phyloP scores from a whole-genome alignment of 257 asterid genomes.

The Euphrasia confusa region DNA sequence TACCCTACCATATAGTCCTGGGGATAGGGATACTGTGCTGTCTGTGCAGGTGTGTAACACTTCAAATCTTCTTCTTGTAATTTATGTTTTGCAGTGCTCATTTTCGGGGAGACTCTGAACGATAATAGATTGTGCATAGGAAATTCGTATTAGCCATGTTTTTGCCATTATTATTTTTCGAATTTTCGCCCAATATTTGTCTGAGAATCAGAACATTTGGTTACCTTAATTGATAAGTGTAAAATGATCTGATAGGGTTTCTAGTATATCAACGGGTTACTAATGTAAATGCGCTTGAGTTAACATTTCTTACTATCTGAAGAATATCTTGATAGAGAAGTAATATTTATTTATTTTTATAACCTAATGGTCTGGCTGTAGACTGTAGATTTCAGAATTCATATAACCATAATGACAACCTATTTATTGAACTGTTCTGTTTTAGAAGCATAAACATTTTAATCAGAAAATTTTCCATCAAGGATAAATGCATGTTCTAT shows the following conservation, averaged over 20 bases:
- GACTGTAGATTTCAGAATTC: slow-evolving; percentile 4
- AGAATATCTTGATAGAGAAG: slow-evolving; percentile 14
- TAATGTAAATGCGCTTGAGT: neutral
- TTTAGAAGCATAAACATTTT: neutral
- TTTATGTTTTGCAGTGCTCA: slow-evolving; percentile 15
- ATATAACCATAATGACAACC: neutral
- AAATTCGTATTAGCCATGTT: neutral
- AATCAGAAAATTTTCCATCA: neutral
- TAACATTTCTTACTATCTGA: slow-evolving; percentile 3
- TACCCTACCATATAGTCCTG: slow-evolving; percentile 39
- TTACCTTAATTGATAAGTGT: neutral
- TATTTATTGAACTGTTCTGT: neutral
- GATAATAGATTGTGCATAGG: neutral
- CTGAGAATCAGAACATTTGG: slow-evolving; percentile 6
- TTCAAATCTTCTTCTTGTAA: slow-evolving; percentile 10
- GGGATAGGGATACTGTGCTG: slow-evolving; percentile 56
- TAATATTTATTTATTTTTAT: slow-evolving; percentile 4
- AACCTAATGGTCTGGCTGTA: slow-evolving; percentile 8
- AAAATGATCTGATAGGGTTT: neutral
- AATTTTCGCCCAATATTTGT: neutral
- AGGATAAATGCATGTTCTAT: slow-evolving; percentile 15
- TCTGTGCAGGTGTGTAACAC: slow-evolving; percentile 45
- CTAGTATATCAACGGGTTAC: neutral
- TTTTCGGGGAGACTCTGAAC: slow-evolving; percentile 1
- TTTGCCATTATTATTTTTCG: neutral